A percentile compares a stretch with the other conserved stretches of the same genome.
phyloP scores from a whole-genome alignment of 2,329 filamentous ascomycete genomes.

The Tothia fuscella region DNA sequence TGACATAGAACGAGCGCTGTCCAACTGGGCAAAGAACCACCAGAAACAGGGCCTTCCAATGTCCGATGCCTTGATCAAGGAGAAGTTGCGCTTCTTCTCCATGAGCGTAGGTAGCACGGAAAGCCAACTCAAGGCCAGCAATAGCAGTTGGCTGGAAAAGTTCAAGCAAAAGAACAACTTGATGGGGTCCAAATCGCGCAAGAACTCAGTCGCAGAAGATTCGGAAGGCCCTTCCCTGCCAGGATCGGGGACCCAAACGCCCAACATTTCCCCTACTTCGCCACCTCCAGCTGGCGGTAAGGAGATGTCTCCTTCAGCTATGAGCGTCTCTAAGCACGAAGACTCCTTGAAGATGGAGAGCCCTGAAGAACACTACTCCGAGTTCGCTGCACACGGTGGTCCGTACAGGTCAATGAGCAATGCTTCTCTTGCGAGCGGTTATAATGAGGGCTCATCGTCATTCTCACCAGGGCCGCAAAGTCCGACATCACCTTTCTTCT shows the following conservation, averaged over 20 bases:
- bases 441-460: conserved; percentile 53
- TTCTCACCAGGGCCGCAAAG: conserved; percentile 63
- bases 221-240: background rate
- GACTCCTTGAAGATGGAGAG: conserved; percentile 54
- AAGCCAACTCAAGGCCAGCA: conserved; percentile 58
- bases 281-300: conserved; percentile 32
- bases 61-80: conserved; percentile 69
- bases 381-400: conserved; percentile 41
- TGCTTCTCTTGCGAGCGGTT: conserved; percentile 55
- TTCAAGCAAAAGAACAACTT: conserved; percentile 83
- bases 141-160: conserved; percentile 75
- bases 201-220: conserved; percentile 38
- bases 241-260: conserved; percentile 48
- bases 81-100: conserved; percentile 74
- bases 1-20: conserved; percentile 82
- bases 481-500: conserved; percentile 63
- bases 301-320: conserved; percentile 53
- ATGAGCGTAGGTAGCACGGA: conserved; percentile 61
- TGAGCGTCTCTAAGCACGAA: conserved; percentile 52
- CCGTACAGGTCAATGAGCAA: conserved; percentile 54
- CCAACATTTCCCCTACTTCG: conserved; percentile 61
- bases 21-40: conserved; percentile 76
- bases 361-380: conserved; percentile 45
- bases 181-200: conserved; percentile 37
- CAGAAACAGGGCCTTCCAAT: conserved; percentile 63